These are phyloP conservation scores for Schizochytrium sp. DNA, from an alignment of 108 stramenopile genomes.

Conservation along the genomic window DNA sequence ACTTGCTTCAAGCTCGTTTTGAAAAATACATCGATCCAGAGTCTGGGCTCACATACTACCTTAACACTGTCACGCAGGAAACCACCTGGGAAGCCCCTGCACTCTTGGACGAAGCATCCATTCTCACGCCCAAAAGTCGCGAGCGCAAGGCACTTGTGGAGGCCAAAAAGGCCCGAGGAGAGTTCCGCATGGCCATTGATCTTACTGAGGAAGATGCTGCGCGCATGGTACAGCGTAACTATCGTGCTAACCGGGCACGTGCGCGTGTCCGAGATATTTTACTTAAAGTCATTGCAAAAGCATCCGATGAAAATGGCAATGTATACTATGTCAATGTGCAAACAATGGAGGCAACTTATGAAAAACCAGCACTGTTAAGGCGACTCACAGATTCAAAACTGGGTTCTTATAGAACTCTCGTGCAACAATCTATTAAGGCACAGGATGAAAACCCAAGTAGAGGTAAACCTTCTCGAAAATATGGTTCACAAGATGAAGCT, in stretches of 20 bases:
- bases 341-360: conserved; percentile 37
- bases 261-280: neutral
- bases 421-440: too few species aligned
- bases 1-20: neutral
- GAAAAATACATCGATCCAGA: conserved; percentile 31
- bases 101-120: neutral
- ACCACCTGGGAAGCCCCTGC: neutral
- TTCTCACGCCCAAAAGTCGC: neutral
- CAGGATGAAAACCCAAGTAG: neutral
- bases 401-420: neutral
- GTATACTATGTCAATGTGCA: neutral
- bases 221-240: conserved; percentile 26
- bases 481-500: neutral
- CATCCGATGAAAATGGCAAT: conserved; percentile 6
- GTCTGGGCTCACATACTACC: neutral
- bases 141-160: neutral
- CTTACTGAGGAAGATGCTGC: conserved; percentile 43
- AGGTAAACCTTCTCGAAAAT: neutral
- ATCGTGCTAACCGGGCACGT: neutral
- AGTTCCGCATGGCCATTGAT: neutral
- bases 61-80: conserved; percentile 24
- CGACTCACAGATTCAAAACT: neutral
- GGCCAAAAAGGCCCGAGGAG: neutral
- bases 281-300: neutral
- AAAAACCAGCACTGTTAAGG: conserved; percentile 8